Evolutionary conservation across 805 yeast species (phyloP).

Genomic region (Schwanniomyces polymorphus): DNA sequence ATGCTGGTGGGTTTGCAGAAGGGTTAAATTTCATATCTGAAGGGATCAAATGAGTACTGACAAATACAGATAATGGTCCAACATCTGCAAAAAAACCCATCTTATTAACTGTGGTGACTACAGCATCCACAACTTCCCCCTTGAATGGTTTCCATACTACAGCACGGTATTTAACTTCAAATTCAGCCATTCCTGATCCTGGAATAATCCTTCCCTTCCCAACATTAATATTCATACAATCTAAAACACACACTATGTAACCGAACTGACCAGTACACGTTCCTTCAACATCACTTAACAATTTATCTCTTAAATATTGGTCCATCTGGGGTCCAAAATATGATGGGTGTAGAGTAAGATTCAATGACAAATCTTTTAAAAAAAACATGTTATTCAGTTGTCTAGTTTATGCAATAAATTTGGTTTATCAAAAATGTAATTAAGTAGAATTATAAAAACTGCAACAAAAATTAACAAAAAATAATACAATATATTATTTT

Average conservation of each 20-base stretch:
- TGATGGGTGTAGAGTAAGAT: conserved; percentile 93
- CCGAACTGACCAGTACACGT: conserved; percentile 99
- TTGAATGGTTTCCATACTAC: conserved; percentile 98
- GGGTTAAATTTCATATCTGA: conserved; percentile 92
- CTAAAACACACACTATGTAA: conserved; percentile 92
- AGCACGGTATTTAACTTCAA: conserved; percentile 93
- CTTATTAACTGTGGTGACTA: conserved; percentile 88
- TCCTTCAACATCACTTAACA: conserved; percentile 95
- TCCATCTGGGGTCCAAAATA: conserved; percentile 98
- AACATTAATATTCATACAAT: conserved; percentile 90
- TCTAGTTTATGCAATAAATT: not conserved
- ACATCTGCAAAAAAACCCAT: conserved; percentile 98
- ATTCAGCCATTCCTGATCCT: conserved; percentile 91
- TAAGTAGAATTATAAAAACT: not conserved
- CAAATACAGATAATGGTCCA: conserved; percentile 93
- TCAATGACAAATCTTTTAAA: conserved; percentile 83
- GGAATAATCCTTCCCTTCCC: conserved; percentile 93
- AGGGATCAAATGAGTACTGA: conserved; percentile 92
- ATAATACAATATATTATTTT: not conserved
- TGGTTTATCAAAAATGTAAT: conserved; percentile 1
- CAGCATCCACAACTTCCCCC: conserved; percentile 98
- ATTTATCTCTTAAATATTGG: conserved; percentile 83
- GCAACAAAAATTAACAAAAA: not conserved
- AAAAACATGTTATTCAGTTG: conserved; percentile 33
- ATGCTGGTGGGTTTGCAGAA: conserved; percentile 97